Evolutionary conservation across 1,139 yeast genomes (phyloP), one percentile per base, ranked within the genome.

Genomic region (Saccharomyces hybrid): DNA sequence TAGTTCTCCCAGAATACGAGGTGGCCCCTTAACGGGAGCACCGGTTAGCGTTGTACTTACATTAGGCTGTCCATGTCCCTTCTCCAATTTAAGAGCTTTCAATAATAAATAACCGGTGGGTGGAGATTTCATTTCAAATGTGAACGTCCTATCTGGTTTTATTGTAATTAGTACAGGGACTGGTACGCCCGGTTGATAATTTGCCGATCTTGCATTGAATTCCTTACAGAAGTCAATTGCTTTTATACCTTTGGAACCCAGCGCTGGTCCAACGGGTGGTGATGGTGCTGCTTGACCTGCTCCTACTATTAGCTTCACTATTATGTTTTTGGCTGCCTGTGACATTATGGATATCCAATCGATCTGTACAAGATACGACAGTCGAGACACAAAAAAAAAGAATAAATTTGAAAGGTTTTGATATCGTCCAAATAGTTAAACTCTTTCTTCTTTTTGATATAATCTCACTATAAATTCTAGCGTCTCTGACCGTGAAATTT

Each of bases 231-330:
- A 93, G 71, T 95, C 99, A 66, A 93, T 95, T 59, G 99, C 98
- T 71, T 95, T 95, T 55, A 93, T 96, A 76, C 99, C 99, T 71
- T 93, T 91, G 57, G 99, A 93, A 61, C 99, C 99, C 55, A 93
- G 76, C 0, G 99, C 99, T 42, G 99, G 99, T 60, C 99, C 99
- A 20, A 93, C 98, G 5, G 99, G 99, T 34, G 99, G 99, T 1
- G 96, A 86, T 47, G 99, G 99, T 0, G 98, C 95, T 0, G 99
- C 99, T 70, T 90, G 90, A 6, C 98, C 98, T 4, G 99, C 99
- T n/a, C 95, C 96, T 4, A 93, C 98, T 56, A 93, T 84, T 60
- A 93, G 81, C 72, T 91, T 93, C 56, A 93, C 90, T 64, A 91
- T 71, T 52, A 86, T 79, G 50, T 66, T 67, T 55, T 65, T 68